phyloP scores from a whole-genome alignment of 345 rosid genomes.

The Fremontodendron californicum region DNA sequence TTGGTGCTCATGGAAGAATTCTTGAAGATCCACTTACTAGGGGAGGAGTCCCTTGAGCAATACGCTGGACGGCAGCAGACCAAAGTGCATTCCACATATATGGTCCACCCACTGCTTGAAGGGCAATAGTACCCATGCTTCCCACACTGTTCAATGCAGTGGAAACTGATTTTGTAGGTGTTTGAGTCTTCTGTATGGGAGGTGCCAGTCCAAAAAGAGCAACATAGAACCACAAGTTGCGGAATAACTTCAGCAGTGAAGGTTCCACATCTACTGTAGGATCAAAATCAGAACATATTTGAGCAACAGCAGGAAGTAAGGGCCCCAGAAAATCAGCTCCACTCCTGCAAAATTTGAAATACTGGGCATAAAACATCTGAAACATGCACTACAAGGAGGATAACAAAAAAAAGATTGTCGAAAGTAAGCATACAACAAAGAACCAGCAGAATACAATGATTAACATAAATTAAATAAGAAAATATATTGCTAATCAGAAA shows the following conservation, averaged over 20 bases:
- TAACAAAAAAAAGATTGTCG: neutral
- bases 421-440: conserved; percentile 1
- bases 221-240: conserved; percentile 97
- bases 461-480: conserved; percentile 10
- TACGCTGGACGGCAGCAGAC: conserved; percentile 83
- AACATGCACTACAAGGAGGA: neutral
- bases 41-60: conserved; percentile 99
- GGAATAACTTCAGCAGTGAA: conserved; percentile 86
- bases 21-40: conserved; percentile 68
- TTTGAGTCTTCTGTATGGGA: conserved; percentile 64
- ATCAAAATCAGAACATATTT: conserved; percentile 95
- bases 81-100: conserved; percentile 89
- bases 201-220: conserved; percentile 99
- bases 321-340: conserved; percentile 99
- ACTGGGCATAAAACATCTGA: conserved; percentile 16
- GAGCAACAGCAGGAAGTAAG: conserved; percentile 94
- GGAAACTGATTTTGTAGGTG: conserved; percentile 65
- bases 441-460: neutral
- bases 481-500: conserved; percentile 15
- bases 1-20: neutral
- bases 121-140: conserved; percentile 65
- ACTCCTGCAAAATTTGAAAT: conserved; percentile 56
- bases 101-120: conserved; percentile 97
- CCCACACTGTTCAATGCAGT: conserved; percentile 71
- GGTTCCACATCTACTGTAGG: conserved; percentile 86